Conservation (phyloP, 306 rosid species). For the Sesbania bispinosa region DNA sequence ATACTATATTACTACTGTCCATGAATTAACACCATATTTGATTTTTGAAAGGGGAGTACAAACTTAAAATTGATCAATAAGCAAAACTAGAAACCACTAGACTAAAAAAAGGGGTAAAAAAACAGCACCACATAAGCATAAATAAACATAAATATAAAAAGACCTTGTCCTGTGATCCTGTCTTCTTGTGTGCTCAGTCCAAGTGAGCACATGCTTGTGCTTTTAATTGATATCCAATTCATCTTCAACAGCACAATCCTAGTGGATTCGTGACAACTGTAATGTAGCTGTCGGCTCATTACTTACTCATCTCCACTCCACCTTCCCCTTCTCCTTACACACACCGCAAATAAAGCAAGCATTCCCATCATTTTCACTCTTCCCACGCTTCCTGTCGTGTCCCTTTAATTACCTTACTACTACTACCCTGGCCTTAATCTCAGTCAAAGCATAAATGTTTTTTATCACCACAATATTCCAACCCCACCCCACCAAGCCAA, state of each 20-base stretch:
- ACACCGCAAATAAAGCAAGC: neutral
- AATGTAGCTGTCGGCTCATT: slow-evolving; percentile 38
- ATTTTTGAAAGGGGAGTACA: too few relatives aligned
- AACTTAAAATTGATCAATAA: neutral
- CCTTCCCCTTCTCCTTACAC: neutral
- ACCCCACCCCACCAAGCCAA: neutral
- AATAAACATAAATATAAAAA: neutral
- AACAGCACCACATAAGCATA: neutral
- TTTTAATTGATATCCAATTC: neutral
- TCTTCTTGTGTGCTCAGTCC: neutral
- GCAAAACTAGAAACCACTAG: neutral
- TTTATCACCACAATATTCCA: neutral
- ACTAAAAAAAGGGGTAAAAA: neutral
- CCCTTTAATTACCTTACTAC: neutral
- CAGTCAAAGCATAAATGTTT: neutral
- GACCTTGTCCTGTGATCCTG: neutral
- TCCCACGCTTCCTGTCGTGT: neutral
- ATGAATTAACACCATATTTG: too few relatives aligned
- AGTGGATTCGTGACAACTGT: slow-evolving; percentile 52
- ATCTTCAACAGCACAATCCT: neutral
- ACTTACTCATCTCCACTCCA: neutral
- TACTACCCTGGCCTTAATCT: neutral
- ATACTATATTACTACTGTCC: too few relatives aligned
- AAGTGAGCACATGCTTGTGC: slow-evolving; percentile 9
- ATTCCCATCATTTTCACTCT: neutral